phyloP scores from a whole-genome alignment of 1,284 basidiomycete species.

The Leccinum pseudoinsigne region DNA sequence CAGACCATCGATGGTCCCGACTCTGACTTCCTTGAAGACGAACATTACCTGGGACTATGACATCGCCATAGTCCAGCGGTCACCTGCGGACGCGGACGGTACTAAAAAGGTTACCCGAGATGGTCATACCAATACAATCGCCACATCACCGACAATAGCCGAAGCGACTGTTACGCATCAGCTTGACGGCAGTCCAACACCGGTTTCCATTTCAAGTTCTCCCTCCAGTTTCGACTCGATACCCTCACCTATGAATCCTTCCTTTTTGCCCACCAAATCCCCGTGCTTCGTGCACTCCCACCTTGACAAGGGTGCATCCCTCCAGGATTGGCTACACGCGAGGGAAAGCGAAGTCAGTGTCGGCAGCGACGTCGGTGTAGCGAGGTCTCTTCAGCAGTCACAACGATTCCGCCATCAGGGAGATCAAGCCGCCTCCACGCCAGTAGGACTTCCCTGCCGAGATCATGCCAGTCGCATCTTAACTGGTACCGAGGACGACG shows the following conservation, averaged over 20 bases:
- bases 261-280: slow-evolving; percentile 46
- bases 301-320: slow-evolving; percentile 73
- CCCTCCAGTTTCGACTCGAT: slow-evolving; percentile 30
- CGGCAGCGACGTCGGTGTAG: slow-evolving; percentile 46
- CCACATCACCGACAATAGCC: slow-evolving; percentile 30
- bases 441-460: slow-evolving; percentile 19
- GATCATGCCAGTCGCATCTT: slow-evolving; percentile 20
- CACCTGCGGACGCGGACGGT: slow-evolving; percentile 18
- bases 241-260: slow-evolving; percentile 36
- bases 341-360: slow-evolving; percentile 41
- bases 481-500: slow-evolving; percentile 55
- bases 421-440: slow-evolving; percentile 11
- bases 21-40: slow-evolving; percentile 44
- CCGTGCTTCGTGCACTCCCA: slow-evolving; percentile 89
- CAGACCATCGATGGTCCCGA: slow-evolving; percentile 34
- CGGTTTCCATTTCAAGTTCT: slow-evolving; percentile 30
- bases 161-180: slow-evolving; percentile 22
- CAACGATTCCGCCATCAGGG: slow-evolving; percentile 20
- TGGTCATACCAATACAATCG: slow-evolving; percentile 9
- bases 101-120: slow-evolving; percentile 14
- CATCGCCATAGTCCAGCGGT: slow-evolving; percentile 41
- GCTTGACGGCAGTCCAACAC: slow-evolving; percentile 12
- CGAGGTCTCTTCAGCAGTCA: slow-evolving; percentile 46
- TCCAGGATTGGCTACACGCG: slow-evolving; percentile 66
- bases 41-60: slow-evolving; percentile 47